Conservation (phyloP, 345 rosid species). For the Melaleuca quinquenervia region DNA sequence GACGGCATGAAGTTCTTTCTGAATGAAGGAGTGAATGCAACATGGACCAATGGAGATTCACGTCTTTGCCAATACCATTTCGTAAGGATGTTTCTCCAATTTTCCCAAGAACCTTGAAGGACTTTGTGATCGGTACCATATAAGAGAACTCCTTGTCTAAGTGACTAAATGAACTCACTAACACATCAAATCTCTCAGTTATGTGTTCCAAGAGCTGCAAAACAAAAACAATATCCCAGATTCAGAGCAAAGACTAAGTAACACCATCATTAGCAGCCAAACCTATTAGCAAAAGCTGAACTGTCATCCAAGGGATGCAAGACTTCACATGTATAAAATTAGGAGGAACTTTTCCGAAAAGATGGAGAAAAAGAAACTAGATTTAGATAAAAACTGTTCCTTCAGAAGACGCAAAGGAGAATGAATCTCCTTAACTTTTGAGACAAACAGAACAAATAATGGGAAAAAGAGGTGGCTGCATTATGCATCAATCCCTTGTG, state of each 20-base stretch:
- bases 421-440: neutral
- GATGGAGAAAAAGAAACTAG: neutral
- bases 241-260: neutral
- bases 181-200: slow-evolving; percentile 68
- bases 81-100: slow-evolving; percentile 26
- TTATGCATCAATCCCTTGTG: neutral
- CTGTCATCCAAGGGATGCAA: neutral
- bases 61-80: slow-evolving; percentile 38
- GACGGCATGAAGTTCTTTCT: slow-evolving; percentile 65
- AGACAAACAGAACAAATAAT: neutral
- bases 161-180: slow-evolving; percentile 82
- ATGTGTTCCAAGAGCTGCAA: slow-evolving; percentile 77
- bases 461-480: neutral
- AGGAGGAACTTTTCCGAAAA: neutral
- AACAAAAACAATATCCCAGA: neutral
- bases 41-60: slow-evolving; percentile 72
- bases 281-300: neutral
- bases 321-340: neutral
- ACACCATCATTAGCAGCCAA: neutral
- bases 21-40: slow-evolving; percentile 97
- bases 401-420: neutral
- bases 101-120: slow-evolving; percentile 53
- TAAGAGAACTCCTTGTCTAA: slow-evolving; percentile 77
- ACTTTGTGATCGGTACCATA: slow-evolving; percentile 66
- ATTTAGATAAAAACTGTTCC: neutral